Evolutionary conservation across 1,284 basidiomycete species (phyloP).

Genomic region (Irpex sp.): DNA sequence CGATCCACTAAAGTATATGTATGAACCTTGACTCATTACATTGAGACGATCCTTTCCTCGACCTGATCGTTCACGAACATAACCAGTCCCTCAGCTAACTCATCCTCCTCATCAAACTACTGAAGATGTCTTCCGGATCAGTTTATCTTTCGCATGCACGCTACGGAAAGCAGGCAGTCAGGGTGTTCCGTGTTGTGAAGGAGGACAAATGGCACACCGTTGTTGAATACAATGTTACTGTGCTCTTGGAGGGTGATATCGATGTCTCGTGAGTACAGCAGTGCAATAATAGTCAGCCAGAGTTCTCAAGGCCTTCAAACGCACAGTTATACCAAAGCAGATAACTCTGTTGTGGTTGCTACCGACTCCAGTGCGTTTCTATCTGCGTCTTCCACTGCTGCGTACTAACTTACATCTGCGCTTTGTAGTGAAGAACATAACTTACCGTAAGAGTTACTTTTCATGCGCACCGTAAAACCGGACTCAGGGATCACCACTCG

Average conservation of each 20-base stretch:
- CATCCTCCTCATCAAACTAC: not conserved
- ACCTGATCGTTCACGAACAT: not conserved
- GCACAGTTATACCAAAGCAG: constrained; percentile 73
- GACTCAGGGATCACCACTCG: not conserved
- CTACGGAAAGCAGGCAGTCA: constrained; percentile 86
- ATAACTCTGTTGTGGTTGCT: constrained; percentile 82
- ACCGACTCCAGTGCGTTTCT: constrained; percentile 79
- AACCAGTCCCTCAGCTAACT: not conserved
- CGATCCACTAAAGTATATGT: not conserved
- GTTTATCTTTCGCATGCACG: constrained; percentile 47
- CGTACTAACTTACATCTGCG: not conserved
- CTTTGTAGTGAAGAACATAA: constrained; percentile 84
- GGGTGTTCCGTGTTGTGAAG: constrained; percentile 80
- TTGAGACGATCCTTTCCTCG: not conserved
- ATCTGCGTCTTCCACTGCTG: not conserved
- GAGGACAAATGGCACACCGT: constrained; percentile 64
- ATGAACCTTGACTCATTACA: not conserved
- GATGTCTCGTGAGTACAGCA: constrained; percentile 50
- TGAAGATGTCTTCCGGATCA: not conserved
- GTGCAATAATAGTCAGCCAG: not conserved
- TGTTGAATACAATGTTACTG: constrained; percentile 79
- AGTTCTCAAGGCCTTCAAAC: not conserved
- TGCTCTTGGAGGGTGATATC: constrained; percentile 80
- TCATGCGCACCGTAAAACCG: not conserved
- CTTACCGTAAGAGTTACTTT: constrained; percentile 60